Evolutionary conservation across 495 filamentous ascomycete genomes (phyloP).

Genomic region (Monascus purpureus): DNA sequence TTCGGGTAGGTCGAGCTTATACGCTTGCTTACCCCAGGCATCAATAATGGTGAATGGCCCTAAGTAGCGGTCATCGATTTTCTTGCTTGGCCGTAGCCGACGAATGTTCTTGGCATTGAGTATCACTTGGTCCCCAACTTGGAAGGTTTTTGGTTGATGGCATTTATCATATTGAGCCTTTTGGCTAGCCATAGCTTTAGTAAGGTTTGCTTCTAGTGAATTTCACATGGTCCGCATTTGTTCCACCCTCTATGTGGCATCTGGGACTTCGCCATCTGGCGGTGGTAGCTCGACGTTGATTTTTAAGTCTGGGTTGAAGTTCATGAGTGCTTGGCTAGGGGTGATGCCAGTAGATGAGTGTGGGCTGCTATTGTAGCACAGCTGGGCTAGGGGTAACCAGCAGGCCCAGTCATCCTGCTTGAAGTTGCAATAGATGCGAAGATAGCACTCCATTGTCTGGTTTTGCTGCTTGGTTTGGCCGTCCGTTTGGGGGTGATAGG

Average conservation of each 20-base stretch:
- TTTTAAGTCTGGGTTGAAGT: neutral
- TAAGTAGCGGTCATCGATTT: neutral
- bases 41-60: neutral
- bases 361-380: neutral
- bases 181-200: neutral
- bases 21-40: neutral
- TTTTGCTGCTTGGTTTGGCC: constrained; percentile 7
- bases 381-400: constrained; percentile 7
- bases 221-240: neutral
- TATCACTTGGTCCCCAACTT: neutral
- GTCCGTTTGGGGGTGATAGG: constrained; percentile 1
- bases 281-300: neutral
- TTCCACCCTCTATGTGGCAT: neutral
- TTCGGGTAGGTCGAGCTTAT: neutral
- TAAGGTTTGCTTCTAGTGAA: neutral
- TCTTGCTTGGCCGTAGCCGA: neutral
- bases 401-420: constrained; percentile 8
- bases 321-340: neutral
- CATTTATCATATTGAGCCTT: neutral
- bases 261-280: neutral
- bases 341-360: neutral
- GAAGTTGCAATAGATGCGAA: constrained; percentile 8
- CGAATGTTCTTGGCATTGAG: neutral
- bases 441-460: constrained; percentile 8
- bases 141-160: neutral